Percentiles rank a stretch among this genome's conserved stretches.
Evolutionary conservation across 2,329 filamentous ascomycete genomes (phyloP).

Genomic region (Colletotrichum godetiae): DNA sequence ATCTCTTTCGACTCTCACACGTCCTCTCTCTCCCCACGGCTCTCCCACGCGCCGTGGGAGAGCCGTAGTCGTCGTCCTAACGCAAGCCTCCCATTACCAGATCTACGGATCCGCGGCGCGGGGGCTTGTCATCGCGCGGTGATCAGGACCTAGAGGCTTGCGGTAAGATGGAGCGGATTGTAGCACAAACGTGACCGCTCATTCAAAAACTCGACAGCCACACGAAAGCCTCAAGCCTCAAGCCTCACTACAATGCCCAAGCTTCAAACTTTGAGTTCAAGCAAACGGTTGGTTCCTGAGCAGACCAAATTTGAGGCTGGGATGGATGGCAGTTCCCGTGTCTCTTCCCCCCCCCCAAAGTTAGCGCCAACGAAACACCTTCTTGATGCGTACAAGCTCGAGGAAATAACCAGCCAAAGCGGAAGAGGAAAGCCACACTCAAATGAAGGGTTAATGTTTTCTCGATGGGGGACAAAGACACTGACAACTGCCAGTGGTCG

Average conservation of each 20-base stretch:
- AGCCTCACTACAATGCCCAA: not conserved
- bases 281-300: not conserved
- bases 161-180: not conserved
- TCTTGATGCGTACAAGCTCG: slow-evolving; percentile 12
- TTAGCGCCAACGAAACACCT: not conserved
- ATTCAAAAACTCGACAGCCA: not conserved
- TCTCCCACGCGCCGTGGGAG: too few relatives aligned
- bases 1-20: too few relatives aligned
- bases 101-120: slow-evolving; percentile 6
- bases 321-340: not conserved
- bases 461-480: not conserved
- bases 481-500: not conserved
- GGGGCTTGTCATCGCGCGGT: not conserved
- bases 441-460: not conserved
- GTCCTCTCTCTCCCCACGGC: too few relatives aligned
- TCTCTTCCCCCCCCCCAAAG: not conserved
- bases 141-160: not conserved
- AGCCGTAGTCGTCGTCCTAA: not conserved
- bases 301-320: too few relatives aligned
- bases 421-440: slow-evolving; percentile 3
- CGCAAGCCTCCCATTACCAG: slow-evolving; percentile 8
- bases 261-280: not conserved
- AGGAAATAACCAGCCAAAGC: not conserved
- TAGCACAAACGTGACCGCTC: not conserved
- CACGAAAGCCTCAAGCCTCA: not conserved